A percentile compares a stretch with the other conserved stretches of the same genome.
phyloP scores from a whole-genome alignment of 805 yeast genomes.

The Yarrowia porcina region DNA sequence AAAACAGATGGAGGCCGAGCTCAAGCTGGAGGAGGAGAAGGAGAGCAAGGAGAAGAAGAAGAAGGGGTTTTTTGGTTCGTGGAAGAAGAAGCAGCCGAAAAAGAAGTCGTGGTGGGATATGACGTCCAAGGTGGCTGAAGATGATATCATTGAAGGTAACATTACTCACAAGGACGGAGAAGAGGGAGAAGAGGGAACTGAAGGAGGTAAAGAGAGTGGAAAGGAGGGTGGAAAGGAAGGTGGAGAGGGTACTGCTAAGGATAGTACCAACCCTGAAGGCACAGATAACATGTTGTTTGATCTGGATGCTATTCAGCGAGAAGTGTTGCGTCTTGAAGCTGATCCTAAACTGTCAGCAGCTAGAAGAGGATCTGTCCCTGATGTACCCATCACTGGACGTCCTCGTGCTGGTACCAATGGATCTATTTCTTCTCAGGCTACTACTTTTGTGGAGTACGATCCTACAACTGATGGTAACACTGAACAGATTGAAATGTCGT shows the following conservation, averaged over 20 bases:
- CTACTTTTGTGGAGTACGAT: constrained; percentile 24
- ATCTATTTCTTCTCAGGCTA: background rate
- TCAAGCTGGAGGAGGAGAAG: constrained; percentile 28
- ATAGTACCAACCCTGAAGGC: constrained; percentile 42
- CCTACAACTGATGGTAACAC: constrained; percentile 27
- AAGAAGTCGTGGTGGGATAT: constrained; percentile 58
- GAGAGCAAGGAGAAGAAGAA: constrained; percentile 39
- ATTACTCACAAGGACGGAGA: constrained; percentile 42
- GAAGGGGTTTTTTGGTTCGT: constrained; percentile 38
- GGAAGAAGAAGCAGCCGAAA: constrained; percentile 49
- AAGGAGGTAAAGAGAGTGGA: background rate
- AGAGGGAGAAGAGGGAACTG: constrained; percentile 28
- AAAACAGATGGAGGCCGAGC: constrained; percentile 47
- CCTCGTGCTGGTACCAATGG: constrained; percentile 18
- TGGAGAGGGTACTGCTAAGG: background rate
- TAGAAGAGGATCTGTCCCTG: background rate
- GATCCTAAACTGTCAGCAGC: background rate
- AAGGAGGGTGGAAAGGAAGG: background rate
- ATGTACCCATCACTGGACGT: constrained; percentile 11
- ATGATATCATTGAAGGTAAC: constrained; percentile 39
- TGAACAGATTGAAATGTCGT: constrained; percentile 31
- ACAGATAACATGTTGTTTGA: constrained; percentile 42
- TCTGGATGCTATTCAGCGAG: constrained; percentile 41
- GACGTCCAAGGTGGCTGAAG: constrained; percentile 41
- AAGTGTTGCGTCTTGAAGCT: constrained; percentile 38